These are phyloP conservation scores for Phytophthora agathidicida DNA, from an alignment of 352 stramenopile genomes.

Conservation along the genomic window DNA sequence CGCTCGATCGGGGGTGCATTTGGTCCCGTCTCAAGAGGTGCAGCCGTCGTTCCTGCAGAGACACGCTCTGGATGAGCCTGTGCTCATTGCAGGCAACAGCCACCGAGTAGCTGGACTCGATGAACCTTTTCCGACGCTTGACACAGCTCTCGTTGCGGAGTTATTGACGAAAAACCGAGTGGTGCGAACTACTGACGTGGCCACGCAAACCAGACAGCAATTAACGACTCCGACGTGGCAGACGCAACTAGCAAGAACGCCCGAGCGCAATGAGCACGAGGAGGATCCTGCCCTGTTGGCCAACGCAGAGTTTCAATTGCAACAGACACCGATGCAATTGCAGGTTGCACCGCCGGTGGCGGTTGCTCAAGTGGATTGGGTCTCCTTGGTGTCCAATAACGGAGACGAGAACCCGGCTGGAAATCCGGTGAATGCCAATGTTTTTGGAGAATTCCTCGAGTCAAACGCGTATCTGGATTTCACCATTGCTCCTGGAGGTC, in stretches of 20 bases:
- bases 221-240: slow-evolving; percentile 42
- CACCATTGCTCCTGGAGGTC: slow-evolving; percentile 49
- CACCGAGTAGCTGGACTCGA: slow-evolving; percentile 33
- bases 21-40: slow-evolving; percentile 34
- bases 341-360: slow-evolving; percentile 50
- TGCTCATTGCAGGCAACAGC: slow-evolving; percentile 48
- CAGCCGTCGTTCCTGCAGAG: slow-evolving; percentile 46
- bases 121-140: slow-evolving; percentile 44
- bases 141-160: slow-evolving; percentile 30
- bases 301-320: slow-evolving; percentile 65
- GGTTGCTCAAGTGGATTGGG: slow-evolving; percentile 67
- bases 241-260: slow-evolving; percentile 12
- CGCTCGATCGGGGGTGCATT: slow-evolving; percentile 55
- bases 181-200: slow-evolving; percentile 45
- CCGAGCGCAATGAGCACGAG: slow-evolving; percentile 19
- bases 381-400: slow-evolving; percentile 27
- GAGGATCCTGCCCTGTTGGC: slow-evolving; percentile 23
- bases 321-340: slow-evolving; percentile 40
- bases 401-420: background rate
- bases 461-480: slow-evolving; percentile 77
- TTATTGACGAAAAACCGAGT: slow-evolving; percentile 44
- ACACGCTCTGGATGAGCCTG: slow-evolving; percentile 48
- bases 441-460: slow-evolving; percentile 63
- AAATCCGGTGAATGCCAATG: slow-evolving; percentile 46
- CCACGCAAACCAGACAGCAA: slow-evolving; percentile 42